Percentiles rank a stretch among this genome's conserved stretches.
Conservation (phyloP, 1,284 basidiomycete species). For the Ustanciosporium gigantosporum region DNA sequence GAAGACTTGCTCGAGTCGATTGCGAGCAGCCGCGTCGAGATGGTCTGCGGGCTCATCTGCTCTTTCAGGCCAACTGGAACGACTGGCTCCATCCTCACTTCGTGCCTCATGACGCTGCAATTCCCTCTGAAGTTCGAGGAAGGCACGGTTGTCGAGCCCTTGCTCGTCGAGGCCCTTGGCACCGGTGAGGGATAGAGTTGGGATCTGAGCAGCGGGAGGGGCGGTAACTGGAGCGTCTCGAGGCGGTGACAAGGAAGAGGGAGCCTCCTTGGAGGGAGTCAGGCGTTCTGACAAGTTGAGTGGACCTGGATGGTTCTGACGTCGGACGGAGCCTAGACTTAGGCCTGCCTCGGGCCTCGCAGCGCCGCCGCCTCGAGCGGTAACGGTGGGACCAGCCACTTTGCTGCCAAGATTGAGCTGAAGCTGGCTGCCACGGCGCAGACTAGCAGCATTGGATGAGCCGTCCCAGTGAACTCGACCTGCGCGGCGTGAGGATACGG, state of each 20-base stretch:
- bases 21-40: background rate
- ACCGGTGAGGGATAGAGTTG: conserved; percentile 39
- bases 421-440: conserved; percentile 24
- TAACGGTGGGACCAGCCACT: conserved; percentile 38
- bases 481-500: conserved; percentile 10
- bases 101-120: conserved; percentile 46
- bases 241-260: conserved; percentile 1
- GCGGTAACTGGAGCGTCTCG: background rate
- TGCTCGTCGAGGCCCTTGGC: conserved; percentile 52
- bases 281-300: conserved; percentile 47
- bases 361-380: conserved; percentile 23
- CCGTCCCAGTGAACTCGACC: conserved; percentile 41
- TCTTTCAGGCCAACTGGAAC: conserved; percentile 22
- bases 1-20: conserved; percentile 21
- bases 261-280: conserved; percentile 9
- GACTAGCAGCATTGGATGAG: conserved; percentile 26
- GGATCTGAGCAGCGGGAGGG: conserved; percentile 5
- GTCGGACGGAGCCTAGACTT: conserved; percentile 33
- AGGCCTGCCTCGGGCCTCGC: conserved; percentile 7
- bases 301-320: conserved; percentile 52
- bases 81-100: conserved; percentile 17
- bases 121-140: conserved; percentile 51
- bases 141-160: conserved; percentile 50
- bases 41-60: conserved; percentile 5
- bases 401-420: conserved; percentile 22